Evolutionary conservation across 148 eudicot genomes (phyloP).

Genomic region (Diospyros lotus): DNA sequence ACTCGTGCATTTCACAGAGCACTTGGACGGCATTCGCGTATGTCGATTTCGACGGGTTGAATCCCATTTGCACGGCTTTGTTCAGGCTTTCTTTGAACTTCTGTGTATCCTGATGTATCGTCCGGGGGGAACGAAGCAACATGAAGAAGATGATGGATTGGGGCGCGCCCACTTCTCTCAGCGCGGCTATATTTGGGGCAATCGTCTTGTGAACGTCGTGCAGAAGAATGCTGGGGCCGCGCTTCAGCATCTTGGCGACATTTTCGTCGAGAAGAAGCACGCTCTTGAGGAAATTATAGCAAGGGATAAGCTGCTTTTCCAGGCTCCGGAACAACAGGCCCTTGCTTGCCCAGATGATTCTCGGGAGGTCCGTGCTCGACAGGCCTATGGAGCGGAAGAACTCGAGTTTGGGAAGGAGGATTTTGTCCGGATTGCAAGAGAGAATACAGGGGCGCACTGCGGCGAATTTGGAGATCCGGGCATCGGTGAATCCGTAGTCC

Average conservation of each 20-base stretch:
- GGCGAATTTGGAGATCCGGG: constrained; percentile 9
- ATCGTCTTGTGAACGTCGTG: not conserved
- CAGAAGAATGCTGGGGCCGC: not conserved
- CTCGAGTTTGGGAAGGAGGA: constrained; percentile 23
- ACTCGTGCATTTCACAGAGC: not conserved
- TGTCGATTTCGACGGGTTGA: not conserved
- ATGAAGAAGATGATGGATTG: not conserved
- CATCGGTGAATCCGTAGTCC: constrained; percentile 14
- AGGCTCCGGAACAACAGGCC: constrained; percentile 7
- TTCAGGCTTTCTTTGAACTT: constrained; percentile 1
- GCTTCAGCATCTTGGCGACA: not conserved
- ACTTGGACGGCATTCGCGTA: not conserved
- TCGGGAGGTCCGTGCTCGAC: not conserved
- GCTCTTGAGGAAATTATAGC: constrained; percentile 15
- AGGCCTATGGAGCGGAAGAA: constrained; percentile 19
- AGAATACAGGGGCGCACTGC: constrained; percentile 8
- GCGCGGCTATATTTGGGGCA: constrained; percentile 9
- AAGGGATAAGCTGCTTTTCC: constrained; percentile 11
- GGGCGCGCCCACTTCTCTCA: constrained; percentile 17
- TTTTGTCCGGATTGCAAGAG: constrained; percentile 8
- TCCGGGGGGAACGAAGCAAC: not conserved
- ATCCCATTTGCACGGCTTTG: not conserved
- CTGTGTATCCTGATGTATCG: not conserved
- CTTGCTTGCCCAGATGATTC: not conserved
- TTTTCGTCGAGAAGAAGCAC: constrained; percentile 11